Evolutionary conservation across 768 basidiomycete species (phyloP), one percentile per base, ranked within the genome.

Genomic region (Dacryopinax spathularia): DNA sequence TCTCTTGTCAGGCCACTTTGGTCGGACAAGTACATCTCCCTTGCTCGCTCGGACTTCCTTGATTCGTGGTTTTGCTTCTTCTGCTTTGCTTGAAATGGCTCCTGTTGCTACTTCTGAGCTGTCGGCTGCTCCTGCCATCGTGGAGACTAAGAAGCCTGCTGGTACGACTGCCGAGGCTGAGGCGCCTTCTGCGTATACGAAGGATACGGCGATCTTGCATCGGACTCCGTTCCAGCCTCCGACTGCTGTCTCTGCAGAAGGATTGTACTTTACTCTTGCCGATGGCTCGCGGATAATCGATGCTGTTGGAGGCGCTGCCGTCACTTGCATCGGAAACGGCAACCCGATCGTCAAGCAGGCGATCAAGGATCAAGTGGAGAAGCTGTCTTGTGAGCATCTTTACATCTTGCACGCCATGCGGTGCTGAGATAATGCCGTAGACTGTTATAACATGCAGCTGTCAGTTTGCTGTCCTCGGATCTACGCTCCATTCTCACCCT

Each of bases 371-470:
- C 90, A 92, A 68, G 77, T 87, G 18, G 88, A 89, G 73, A 83
- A 83, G 68, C 75, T 91, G 39, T 77, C 88, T 22, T 92, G 89
- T 90, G 67, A 61, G 85, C 77, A 18, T 3, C 18, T 44, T 6
- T 33, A 34, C 20, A 25, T 15, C 20, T 18, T n/a, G 18, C 27
- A 16, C 15, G 4, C 16, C 41, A 20, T 20, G 6, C 62, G 25
- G 13, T 20, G 9, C 22, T 64, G 25, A 56, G 41, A 4, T 6
- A n/a, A 60, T 39, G 20, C 31, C 33, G 33, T 61, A 91, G 90
- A 91, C 79, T 86, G 89, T 4, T 93, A 91, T 70, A 91, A 87
- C 66, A 85, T 89, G 83, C 89, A 91, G 70, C 71, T 91, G 20
- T 85, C 15, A 56, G 48, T 29, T 13, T 27, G 18, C 12, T 2